Evolutionary conservation across 75 land plant species (phyloP).

Genomic region (Chamaecyparis obtusa): DNA sequence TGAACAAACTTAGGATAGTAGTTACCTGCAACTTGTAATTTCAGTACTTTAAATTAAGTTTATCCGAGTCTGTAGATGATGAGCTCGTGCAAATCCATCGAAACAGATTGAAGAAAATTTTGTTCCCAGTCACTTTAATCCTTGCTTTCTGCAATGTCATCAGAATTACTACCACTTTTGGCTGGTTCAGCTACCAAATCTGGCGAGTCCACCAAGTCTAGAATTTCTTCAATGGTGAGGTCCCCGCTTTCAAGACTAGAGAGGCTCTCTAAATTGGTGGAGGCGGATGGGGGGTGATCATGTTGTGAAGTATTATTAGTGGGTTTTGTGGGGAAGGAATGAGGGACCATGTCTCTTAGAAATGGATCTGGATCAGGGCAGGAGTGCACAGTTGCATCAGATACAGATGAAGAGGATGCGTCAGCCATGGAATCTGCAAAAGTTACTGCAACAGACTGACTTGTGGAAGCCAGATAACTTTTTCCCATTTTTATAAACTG

Average conservation of each 20-base stretch:
- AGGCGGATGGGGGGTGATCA: not conserved
- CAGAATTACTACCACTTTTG: not conserved
- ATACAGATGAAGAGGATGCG: constrained; percentile 7
- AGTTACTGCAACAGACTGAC: constrained; percentile 1
- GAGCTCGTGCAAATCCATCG: not conserved
- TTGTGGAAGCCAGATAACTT: constrained; percentile 11
- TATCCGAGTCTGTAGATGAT: not conserved
- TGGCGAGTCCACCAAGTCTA: constrained; percentile 12
- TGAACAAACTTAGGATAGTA: no score
- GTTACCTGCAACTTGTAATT: not conserved
- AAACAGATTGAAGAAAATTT: not conserved
- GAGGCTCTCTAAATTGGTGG: constrained; percentile 7
- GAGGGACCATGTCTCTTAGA: not conserved
- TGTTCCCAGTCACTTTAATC: not conserved
- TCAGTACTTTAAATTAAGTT: not conserved
- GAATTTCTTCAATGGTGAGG: constrained; percentile 3
- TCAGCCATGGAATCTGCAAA: constrained; percentile 7
- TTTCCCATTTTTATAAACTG: not conserved
- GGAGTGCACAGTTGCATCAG: constrained; percentile 1
- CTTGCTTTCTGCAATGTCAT: not conserved
- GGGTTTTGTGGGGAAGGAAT: not conserved
- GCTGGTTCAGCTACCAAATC: not conserved
- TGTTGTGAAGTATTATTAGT: not conserved
- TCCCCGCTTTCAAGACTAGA: constrained; percentile 15
- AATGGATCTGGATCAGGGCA: constrained; percentile 8